A percentile compares a stretch with the other conserved stretches of the same genome.
These are phyloP conservation scores for Handroanthus guayacan DNA, from an alignment of 257 asterid species.

Conservation along the genomic window DNA sequence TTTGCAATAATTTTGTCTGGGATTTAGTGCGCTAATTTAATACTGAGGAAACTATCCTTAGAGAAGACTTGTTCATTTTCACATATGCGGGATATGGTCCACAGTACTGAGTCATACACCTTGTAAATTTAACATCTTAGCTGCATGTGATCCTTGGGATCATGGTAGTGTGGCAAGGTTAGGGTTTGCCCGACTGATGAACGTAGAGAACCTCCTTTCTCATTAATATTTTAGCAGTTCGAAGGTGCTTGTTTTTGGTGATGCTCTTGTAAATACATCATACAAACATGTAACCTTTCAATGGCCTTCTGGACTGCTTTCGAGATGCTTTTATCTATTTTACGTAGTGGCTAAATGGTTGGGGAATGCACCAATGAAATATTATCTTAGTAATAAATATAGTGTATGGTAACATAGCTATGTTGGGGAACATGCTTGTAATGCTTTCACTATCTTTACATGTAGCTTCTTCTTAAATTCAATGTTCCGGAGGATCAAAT, in stretches of 20 bases:
- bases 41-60: background rate
- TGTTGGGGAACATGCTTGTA: constrained; percentile 30
- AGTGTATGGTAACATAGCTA: constrained; percentile 3
- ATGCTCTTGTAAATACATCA: constrained; percentile 14
- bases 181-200: constrained; percentile 16
- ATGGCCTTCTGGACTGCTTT: constrained; percentile 20
- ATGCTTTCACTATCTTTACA: constrained; percentile 29
- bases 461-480: constrained; percentile 92
- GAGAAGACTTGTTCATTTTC: background rate
- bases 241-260: background rate
- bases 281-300: constrained; percentile 16
- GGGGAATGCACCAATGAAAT: constrained; percentile 5
- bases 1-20: background rate
- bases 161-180: constrained; percentile 17
- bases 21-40: background rate
- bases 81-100: constrained; percentile 11
- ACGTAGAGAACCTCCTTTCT: background rate
- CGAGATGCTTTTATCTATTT: too few relatives aligned
- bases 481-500: constrained; percentile 95
- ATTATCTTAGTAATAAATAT: background rate
- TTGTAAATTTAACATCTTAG: background rate
- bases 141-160: background rate
- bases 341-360: too few relatives aligned
- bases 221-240: background rate
- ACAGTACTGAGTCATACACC: constrained; percentile 1